phyloP scores from a whole-genome alignment of 2,329 filamentous ascomycete species.

The Phaeosphaeria sp. region DNA sequence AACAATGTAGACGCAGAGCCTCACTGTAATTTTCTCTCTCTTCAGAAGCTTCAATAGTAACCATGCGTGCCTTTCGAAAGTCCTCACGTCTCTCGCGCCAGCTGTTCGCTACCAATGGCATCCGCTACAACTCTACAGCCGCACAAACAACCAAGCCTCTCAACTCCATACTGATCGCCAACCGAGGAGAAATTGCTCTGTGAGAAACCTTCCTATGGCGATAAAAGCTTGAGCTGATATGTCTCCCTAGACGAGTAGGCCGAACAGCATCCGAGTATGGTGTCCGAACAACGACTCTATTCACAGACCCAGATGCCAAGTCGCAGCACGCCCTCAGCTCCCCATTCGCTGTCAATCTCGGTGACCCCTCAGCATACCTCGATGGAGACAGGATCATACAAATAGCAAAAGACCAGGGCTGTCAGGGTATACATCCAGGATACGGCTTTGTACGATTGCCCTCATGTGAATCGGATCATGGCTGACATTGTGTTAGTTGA shows the following conservation, averaged over 20 bases:
- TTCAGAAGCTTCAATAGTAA: conserved; percentile 23
- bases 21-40: conserved; percentile 13
- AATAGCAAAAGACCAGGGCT: conserved; percentile 83
- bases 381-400: conserved; percentile 92
- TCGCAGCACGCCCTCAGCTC: conserved; percentile 89
- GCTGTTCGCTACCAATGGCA: conserved; percentile 38
- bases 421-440: conserved; percentile 91
- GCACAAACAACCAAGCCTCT: conserved; percentile 49
- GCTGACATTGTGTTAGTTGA: conserved; percentile 58
- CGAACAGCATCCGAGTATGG: conserved; percentile 86
- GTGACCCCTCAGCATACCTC: conserved; percentile 83
- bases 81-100: conserved; percentile 43
- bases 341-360: conserved; percentile 82
- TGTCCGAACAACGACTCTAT: conserved; percentile 91
- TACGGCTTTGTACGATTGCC: conserved; percentile 74
- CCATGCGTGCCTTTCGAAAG: conserved; percentile 45
- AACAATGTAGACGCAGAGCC: conserved; percentile 25
- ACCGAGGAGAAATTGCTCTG: conserved; percentile 94
- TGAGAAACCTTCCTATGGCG: conserved; percentile 36
- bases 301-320: conserved; percentile 86
- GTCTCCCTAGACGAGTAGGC: conserved; percentile 71
- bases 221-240: conserved; percentile 1
- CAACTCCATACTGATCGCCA: conserved; percentile 90
- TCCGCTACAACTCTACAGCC: conserved; percentile 40
- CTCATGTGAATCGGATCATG: background rate